These are phyloP conservation scores for Cyanidioschyzon merolae DNA, from an alignment of 23 red algal genomes.

Conservation along the genomic window DNA sequence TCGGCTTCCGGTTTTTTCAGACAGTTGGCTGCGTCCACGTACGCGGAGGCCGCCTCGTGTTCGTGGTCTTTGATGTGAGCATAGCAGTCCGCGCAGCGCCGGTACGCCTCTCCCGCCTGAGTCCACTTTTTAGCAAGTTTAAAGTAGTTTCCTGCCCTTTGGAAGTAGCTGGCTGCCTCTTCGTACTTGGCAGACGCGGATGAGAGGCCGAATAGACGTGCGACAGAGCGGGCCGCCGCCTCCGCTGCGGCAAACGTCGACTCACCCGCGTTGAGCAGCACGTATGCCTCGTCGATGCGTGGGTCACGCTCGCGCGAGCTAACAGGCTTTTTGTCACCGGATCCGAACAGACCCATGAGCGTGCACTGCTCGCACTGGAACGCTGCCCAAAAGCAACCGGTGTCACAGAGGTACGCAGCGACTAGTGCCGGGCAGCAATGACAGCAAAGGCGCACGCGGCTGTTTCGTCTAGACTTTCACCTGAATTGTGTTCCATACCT, in stretches of 20 bases:
- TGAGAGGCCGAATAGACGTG: neutral
- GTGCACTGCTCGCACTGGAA: too few relatives aligned
- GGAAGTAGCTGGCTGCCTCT: conserved; percentile 74
- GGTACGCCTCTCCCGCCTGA: conserved; percentile 53
- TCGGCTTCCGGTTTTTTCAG: conserved; percentile 47
- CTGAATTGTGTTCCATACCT: too few relatives aligned
- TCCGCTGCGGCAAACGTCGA: neutral
- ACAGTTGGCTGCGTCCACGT: conserved; percentile 77
- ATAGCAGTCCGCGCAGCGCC: conserved; percentile 39
- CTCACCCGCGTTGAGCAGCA: conserved; percentile 14
- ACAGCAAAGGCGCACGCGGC: too few relatives aligned
- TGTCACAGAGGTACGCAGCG: too few relatives aligned
- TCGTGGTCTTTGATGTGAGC: conserved; percentile 32
- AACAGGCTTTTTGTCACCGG: neutral
- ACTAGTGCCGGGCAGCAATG: too few relatives aligned
- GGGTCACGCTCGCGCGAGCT: neutral
- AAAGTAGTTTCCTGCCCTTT: conserved; percentile 64
- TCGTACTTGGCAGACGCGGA: conserved; percentile 29
- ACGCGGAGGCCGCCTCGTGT: conserved; percentile 68
- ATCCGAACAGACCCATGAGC: conserved; percentile 5
- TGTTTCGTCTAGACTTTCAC: too few relatives aligned
- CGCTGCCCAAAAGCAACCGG: too few relatives aligned
- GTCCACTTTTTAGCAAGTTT: conserved; percentile 71
- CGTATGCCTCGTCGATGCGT: conserved; percentile 6
- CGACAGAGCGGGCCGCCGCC: neutral